Evolutionary conservation across 805 yeast genomes (phyloP).

Genomic region (Zygoascus flipseniorum): DNA sequence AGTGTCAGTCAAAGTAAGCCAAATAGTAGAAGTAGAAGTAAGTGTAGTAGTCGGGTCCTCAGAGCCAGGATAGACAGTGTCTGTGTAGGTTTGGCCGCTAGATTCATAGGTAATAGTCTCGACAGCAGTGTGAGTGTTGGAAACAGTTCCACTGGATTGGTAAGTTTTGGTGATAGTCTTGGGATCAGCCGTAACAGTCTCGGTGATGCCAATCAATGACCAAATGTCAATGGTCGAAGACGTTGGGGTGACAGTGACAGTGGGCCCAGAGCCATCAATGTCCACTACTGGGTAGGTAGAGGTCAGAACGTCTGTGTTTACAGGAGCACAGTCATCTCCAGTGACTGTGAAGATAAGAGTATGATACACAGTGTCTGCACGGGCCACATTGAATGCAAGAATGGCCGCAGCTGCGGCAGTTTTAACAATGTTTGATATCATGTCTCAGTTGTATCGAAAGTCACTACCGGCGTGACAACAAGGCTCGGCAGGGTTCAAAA

Average conservation of each 20-base stretch:
- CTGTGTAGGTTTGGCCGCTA: background rate
- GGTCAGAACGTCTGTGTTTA: background rate
- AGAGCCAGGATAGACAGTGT: conserved; percentile 6
- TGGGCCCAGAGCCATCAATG: conserved; percentile 14
- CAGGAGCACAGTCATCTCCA: conserved; percentile 5
- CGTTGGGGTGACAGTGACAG: conserved; percentile 1
- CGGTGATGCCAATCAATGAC: conserved; percentile 1
- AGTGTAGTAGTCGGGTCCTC: conserved; percentile 3
- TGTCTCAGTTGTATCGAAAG: background rate
- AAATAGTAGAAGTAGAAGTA: conserved; percentile 4
- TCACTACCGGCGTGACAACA: background rate
- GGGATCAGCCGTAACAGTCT: conserved; percentile 3
- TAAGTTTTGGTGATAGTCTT: conserved; percentile 4
- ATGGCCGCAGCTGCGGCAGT: background rate
- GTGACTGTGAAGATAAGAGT: conserved; percentile 8
- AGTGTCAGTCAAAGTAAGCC: conserved; percentile 1
- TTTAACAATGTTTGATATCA: background rate
- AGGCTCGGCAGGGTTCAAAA: no score
- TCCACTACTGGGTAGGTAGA: conserved; percentile 19
- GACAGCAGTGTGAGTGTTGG: background rate
- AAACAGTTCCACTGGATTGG: background rate
- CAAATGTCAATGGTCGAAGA: background rate
- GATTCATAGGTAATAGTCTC: background rate
- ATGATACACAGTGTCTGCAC: conserved; percentile 1
- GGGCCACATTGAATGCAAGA: background rate